These are phyloP conservation scores for Malus hybrid DNA, from an alignment of 331 rosid genomes.

Conservation along the genomic window DNA sequence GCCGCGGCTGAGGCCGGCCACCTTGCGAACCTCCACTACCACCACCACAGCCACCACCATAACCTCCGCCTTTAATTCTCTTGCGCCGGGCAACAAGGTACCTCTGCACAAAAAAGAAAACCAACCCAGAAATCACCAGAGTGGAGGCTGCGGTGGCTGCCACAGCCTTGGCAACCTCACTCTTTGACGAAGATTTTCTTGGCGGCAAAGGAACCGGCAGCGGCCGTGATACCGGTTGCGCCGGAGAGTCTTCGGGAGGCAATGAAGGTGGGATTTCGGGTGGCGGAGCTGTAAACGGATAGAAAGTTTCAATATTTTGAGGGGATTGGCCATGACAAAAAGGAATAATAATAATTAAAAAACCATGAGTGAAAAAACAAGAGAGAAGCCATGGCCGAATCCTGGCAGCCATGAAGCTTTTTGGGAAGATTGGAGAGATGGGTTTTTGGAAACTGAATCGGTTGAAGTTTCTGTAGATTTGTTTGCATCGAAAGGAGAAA, in stretches of 20 bases:
- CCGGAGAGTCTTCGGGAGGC: neutral
- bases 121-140: constrained; percentile 38
- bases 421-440: neutral
- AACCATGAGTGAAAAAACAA: neutral
- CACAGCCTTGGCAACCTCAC: constrained; percentile 43
- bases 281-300: constrained; percentile 24
- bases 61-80: constrained; percentile 4
- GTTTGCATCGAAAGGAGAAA: constrained; percentile 5
- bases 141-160: constrained; percentile 63
- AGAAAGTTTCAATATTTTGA: constrained; percentile 70
- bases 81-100: constrained; percentile 23
- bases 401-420: constrained; percentile 33
- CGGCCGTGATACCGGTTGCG: neutral
- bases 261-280: neutral
- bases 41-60: neutral
- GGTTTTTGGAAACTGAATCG: constrained; percentile 2
- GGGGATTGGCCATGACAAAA: constrained; percentile 6
- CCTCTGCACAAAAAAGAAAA: constrained; percentile 37
- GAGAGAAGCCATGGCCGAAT: constrained; percentile 23
- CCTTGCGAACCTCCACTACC: neutral
- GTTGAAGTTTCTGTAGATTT: constrained; percentile 8
- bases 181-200: constrained; percentile 22
- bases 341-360: constrained; percentile 4
- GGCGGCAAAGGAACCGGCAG: constrained; percentile 2
- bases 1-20: constrained; percentile 15